Conservation (phyloP, 2,329 filamentous ascomycete species). For the Fusarium napiforme region DNA sequence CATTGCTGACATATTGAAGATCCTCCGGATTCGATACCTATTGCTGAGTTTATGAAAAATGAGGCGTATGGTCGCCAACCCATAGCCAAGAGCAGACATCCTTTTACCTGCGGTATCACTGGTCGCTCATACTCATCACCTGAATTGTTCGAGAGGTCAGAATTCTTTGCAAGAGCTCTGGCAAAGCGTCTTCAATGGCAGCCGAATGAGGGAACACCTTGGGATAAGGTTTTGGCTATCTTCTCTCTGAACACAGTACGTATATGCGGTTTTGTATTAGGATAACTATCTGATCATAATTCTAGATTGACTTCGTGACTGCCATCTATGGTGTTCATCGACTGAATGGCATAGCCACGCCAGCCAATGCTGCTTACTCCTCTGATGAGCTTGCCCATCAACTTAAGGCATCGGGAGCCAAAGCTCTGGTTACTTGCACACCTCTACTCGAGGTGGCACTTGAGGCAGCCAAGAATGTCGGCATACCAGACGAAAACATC, state of each 20-base stretch:
- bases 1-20: neutral
- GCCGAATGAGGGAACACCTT: constrained; percentile 76
- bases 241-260: constrained; percentile 81
- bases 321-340: constrained; percentile 80
- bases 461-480: constrained; percentile 69
- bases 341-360: constrained; percentile 76
- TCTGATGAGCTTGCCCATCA: constrained; percentile 77
- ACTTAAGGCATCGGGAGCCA: constrained; percentile 73
- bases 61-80: constrained; percentile 57
- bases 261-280: constrained; percentile 6
- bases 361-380: constrained; percentile 80
- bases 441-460: constrained; percentile 72
- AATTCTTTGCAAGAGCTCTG: constrained; percentile 73
- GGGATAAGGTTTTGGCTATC: constrained; percentile 81
- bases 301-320: constrained; percentile 77
- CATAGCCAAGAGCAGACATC: constrained; percentile 70
- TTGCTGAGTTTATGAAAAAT: constrained; percentile 22
- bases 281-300: fast-evolving
- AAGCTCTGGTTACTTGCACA: constrained; percentile 76
- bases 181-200: constrained; percentile 71
- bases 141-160: constrained; percentile 73
- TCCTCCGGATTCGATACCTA: constrained; percentile 9
- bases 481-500: constrained; percentile 70
- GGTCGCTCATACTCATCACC: constrained; percentile 72
- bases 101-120: constrained; percentile 82